Evolutionary conservation across 345 rosid genomes (phyloP).

Genomic region (Eucalyptus urophylla): DNA sequence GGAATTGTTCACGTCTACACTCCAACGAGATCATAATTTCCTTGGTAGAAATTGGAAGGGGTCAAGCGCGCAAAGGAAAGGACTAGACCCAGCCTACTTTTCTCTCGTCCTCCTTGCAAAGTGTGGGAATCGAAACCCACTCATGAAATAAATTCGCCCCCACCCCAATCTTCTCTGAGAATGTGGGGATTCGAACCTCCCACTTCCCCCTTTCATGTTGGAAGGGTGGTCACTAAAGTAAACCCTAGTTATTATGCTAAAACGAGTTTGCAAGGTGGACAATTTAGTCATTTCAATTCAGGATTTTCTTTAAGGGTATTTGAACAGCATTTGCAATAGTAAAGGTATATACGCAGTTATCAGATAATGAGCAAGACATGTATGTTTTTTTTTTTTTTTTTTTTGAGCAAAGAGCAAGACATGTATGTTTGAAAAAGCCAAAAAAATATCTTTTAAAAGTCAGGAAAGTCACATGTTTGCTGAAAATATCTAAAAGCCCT

Average conservation of each 20-base stretch:
- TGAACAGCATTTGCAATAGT: not conserved
- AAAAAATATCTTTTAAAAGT: not conserved
- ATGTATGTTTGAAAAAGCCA: not conserved
- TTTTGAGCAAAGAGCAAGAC: not conserved
- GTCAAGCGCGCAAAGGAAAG: not conserved
- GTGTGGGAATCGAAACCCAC: no score
- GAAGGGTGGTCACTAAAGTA: accelerated
- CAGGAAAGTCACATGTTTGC: not conserved
- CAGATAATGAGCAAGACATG: not conserved
- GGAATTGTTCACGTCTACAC: not conserved
- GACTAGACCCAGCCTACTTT: not conserved
- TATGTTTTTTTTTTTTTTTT: not conserved
- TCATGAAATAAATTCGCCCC: accelerated
- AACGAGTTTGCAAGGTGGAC: not conserved
- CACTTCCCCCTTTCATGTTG: accelerated
- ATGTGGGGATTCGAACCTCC: no score
- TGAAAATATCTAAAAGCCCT: not conserved
- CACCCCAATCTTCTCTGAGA: accelerated
- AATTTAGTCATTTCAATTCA: not conserved
- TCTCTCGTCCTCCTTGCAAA: not conserved
- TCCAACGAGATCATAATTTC: not conserved
- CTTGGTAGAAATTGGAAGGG: not conserved
- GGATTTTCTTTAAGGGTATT: not conserved
- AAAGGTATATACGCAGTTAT: not conserved
- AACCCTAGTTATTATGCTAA: accelerated